Percentiles rank a stretch among this genome's conserved stretches.
Conservation (phyloP, 169 alveolate genomes). For the Cryptosporidium xiaoi region DNA sequence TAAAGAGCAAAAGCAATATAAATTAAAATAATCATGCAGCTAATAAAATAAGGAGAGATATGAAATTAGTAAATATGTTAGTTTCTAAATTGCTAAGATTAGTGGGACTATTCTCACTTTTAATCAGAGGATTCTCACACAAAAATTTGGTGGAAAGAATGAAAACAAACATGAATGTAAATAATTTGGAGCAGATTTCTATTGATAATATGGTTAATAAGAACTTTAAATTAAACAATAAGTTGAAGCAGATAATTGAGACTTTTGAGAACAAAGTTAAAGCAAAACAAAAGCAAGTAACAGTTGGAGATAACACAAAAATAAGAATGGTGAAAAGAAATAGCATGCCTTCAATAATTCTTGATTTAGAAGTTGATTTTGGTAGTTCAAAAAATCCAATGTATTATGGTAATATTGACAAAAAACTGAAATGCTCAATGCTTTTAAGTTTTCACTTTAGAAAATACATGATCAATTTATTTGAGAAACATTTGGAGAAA, state of each 20-base stretch:
- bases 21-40: too few relatives aligned
- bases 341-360: background rate
- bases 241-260: background rate
- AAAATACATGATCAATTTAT: background rate
- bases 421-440: background rate
- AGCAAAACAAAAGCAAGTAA: background rate
- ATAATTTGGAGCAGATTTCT: background rate
- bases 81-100: background rate
- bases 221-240: background rate
- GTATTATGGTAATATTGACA: conserved; percentile 7
- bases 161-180: background rate
- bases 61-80: background rate
- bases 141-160: background rate
- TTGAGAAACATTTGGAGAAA: conserved; percentile 15
- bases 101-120: background rate
- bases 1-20: too few relatives aligned
- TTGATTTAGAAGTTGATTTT: conserved; percentile 34
- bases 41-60: background rate
- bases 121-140: background rate
- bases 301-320: conserved; percentile 7
- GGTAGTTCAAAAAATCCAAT: conserved; percentile 49
- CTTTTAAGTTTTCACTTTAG: conserved; percentile 19
- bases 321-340: background rate
- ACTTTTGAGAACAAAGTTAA: background rate
- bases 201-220: background rate